Conservation (phyloP, 108 stramenopile genomes). For the Asterionellopsis glacialis region DNA sequence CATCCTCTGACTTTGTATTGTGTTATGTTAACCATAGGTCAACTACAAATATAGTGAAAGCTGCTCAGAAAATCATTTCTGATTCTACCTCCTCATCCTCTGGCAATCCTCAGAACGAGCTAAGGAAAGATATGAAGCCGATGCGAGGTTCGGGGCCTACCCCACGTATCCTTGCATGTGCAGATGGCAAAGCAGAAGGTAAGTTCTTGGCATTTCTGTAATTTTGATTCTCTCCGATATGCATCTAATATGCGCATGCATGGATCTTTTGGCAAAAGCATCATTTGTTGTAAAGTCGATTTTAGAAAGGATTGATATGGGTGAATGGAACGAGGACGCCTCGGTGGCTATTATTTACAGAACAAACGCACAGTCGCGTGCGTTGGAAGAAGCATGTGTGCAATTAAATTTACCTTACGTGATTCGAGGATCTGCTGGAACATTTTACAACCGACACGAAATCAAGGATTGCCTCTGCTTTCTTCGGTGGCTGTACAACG, state of each 20-base stretch:
- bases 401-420: constrained; percentile 64
- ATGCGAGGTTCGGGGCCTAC: constrained; percentile 66
- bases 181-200: constrained; percentile 65
- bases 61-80: constrained; percentile 76
- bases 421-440: constrained; percentile 62
- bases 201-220: neutral
- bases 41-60: constrained; percentile 76
- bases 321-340: constrained; percentile 26
- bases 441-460: constrained; percentile 76
- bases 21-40: constrained; percentile 23
- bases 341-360: constrained; percentile 84
- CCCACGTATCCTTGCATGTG: constrained; percentile 64
- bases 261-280: constrained; percentile 13
- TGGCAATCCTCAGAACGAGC: constrained; percentile 23
- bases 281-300: constrained; percentile 64
- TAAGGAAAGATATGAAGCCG: constrained; percentile 70
- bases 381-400: constrained; percentile 88
- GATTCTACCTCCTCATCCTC: constrained; percentile 9
- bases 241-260: neutral
- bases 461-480: constrained; percentile 79
- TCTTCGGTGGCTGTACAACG: constrained; percentile 64
- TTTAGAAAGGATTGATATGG: constrained; percentile 43
- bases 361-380: constrained; percentile 87
- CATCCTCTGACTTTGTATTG: no score
- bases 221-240: neutral